Percentiles rank a stretch among this genome's conserved stretches.
Conservation (phyloP, 2,329 filamentous ascomycete genomes). For the Trichophyton equinum region DNA sequence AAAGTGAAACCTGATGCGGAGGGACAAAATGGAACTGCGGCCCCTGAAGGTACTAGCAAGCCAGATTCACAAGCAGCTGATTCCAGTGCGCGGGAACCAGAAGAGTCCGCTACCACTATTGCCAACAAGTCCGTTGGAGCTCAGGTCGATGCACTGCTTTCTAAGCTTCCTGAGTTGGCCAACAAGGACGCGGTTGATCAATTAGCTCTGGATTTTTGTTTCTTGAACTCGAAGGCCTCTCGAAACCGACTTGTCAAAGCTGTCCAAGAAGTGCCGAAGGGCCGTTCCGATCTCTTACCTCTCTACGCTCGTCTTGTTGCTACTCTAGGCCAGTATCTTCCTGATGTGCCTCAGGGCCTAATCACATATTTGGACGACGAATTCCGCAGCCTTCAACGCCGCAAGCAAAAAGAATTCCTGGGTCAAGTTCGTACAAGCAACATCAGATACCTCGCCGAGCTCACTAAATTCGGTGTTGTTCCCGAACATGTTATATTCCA, state of each 20-base stretch:
- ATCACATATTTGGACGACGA: conserved; percentile 91
- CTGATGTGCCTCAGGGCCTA: conserved; percentile 82
- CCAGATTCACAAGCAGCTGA: conserved; percentile 31
- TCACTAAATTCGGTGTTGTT: conserved; percentile 96
- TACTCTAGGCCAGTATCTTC: conserved; percentile 85
- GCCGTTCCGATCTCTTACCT: conserved; percentile 78
- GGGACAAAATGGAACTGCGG: conserved; percentile 35
- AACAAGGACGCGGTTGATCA: conserved; percentile 88
- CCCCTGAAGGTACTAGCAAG: conserved; percentile 16
- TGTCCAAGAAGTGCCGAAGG: conserved; percentile 87
- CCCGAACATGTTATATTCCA: conserved; percentile 98
- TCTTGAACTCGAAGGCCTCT: conserved; percentile 95
- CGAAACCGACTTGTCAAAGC: conserved; percentile 88
- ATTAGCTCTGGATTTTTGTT: conserved; percentile 91
- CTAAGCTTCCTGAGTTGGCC: conserved; percentile 78
- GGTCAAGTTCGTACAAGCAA: conserved; percentile 89
- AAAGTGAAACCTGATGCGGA: conserved; percentile 55
- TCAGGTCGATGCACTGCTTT: conserved; percentile 81
- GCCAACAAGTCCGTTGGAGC: conserved; percentile 96
- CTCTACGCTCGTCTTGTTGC: conserved; percentile 87
- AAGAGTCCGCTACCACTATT: conserved; percentile 86
- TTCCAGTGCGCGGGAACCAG: conserved; percentile 43
- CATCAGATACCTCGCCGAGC: conserved; percentile 90
- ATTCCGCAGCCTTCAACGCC: conserved; percentile 88
- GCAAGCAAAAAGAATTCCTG: conserved; percentile 95